Percentiles rank a stretch among this genome's conserved stretches.
phyloP scores from a whole-genome alignment of 768 basidiomycete species.

The Rhodosporidiobolus sp. region DNA sequence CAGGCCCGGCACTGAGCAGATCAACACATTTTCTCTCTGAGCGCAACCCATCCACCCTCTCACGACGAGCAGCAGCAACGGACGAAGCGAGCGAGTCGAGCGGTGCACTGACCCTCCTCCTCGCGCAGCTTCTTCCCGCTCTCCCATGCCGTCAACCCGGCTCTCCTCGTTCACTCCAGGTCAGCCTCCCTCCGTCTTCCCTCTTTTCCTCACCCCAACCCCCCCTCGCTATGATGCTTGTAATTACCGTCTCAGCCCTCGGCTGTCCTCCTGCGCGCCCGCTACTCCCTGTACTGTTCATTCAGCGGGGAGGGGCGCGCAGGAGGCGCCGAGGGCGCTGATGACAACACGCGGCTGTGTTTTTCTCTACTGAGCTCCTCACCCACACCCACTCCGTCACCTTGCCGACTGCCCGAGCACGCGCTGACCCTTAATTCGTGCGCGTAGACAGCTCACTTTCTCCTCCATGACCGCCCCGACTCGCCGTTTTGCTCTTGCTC shows the following conservation, averaged over 20 bases:
- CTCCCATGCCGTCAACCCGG: no score
- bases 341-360: slow-evolving; percentile 12
- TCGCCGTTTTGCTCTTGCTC: background rate
- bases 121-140: no score
- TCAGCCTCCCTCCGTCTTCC: background rate
- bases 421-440: background rate
- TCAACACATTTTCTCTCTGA: slow-evolving; percentile 14
- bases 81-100: background rate
- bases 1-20: background rate
- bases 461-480: background rate
- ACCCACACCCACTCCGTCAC: background rate
- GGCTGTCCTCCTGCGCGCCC: background rate
- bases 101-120: background rate
- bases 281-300: no score
- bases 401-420: background rate
- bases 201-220: background rate
- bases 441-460: background rate
- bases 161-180: background rate
- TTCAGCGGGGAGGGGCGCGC: no score
- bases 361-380: background rate
- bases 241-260: slow-evolving; percentile 11
- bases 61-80: background rate
- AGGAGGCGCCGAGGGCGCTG: background rate
- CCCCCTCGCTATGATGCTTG: background rate
- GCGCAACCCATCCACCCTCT: background rate